phyloP scores from a whole-genome alignment of 345 rosid species.

The Gynandropsis gynandra region DNA sequence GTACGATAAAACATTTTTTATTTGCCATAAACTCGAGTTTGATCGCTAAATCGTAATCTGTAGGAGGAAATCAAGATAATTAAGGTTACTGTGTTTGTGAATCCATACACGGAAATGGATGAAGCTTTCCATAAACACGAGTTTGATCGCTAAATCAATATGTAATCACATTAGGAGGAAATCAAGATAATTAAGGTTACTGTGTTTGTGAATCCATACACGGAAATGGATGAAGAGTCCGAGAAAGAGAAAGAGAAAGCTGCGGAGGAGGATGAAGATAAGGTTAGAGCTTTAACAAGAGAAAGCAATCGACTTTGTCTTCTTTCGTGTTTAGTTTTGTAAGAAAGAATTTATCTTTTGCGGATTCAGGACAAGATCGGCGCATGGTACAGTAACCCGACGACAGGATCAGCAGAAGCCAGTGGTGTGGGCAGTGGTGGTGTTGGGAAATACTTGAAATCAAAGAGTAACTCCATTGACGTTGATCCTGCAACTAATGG shows the following conservation, averaged over 20 bases:
- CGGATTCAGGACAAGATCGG: constrained; percentile 65
- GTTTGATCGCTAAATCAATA: constrained; percentile 4
- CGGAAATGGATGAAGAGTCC: constrained; percentile 63
- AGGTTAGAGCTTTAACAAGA: constrained; percentile 29
- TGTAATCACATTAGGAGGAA: constrained; percentile 63
- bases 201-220: constrained; percentile 79
- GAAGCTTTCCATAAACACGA: constrained; percentile 26
- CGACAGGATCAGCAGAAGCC: constrained; percentile 47
- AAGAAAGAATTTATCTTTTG: background rate
- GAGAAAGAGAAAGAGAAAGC: constrained; percentile 42
- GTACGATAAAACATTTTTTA: no score
- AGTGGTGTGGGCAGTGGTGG: constrained; percentile 44
- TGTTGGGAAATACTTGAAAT: constrained; percentile 72
- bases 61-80: constrained; percentile 89
- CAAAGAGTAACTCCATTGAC: constrained; percentile 39
- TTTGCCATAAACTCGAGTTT: constrained; percentile 7
- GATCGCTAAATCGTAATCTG: constrained; percentile 15
- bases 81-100: constrained; percentile 63
- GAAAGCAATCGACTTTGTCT: background rate
- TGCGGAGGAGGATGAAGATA: constrained; percentile 55
- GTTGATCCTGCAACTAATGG: constrained; percentile 28
- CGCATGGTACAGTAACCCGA: constrained; percentile 93
- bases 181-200: constrained; percentile 68
- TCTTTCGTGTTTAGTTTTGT: constrained; percentile 2
- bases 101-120: constrained; percentile 75